Percentiles rank a stretch among this genome's conserved stretches.
Evolutionary conservation across 768 basidiomycete genomes (phyloP).

Genomic region (Tylopilus felleus): DNA sequence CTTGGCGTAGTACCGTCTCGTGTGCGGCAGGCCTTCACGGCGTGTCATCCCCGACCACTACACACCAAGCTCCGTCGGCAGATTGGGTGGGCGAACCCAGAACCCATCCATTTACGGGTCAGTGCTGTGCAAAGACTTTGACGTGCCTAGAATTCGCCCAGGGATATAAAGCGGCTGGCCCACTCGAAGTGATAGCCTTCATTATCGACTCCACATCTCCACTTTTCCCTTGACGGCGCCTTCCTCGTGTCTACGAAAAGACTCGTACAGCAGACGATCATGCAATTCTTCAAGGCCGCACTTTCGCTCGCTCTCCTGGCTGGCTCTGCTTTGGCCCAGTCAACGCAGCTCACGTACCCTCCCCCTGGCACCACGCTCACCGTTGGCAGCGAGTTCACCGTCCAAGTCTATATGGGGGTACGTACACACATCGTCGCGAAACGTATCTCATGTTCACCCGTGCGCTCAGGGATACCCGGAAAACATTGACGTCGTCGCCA

Average conservation of each 20-base stretch:
- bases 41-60: slow-evolving; percentile 1
- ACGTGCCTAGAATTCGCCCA: neutral
- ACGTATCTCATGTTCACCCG: neutral
- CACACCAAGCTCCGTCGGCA: neutral
- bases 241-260: neutral
- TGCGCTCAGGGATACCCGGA: slow-evolving; percentile 15
- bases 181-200: neutral
- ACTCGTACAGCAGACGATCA: neutral
- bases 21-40: neutral
- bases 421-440: neutral
- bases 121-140: neutral
- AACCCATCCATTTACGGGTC: neutral
- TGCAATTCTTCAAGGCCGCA: slow-evolving; percentile 14
- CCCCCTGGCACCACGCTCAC: slow-evolving; percentile 7
- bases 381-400: slow-evolving; percentile 5
- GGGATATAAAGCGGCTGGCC: slow-evolving; percentile 17
- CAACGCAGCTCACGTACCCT: slow-evolving; percentile 8
- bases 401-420: slow-evolving; percentile 20
- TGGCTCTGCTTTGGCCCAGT: slow-evolving; percentile 16
- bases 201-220: neutral
- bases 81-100: neutral
- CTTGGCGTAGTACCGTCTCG: neutral
- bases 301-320: slow-evolving; percentile 15
- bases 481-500: slow-evolving; percentile 27
- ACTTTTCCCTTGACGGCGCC: neutral